A percentile compares a stretch with the other conserved stretches of the same genome.
These are phyloP conservation scores for Ophiostoma quercus DNA, from an alignment of 2,329 filamentous ascomycete species.

Conservation along the genomic window DNA sequence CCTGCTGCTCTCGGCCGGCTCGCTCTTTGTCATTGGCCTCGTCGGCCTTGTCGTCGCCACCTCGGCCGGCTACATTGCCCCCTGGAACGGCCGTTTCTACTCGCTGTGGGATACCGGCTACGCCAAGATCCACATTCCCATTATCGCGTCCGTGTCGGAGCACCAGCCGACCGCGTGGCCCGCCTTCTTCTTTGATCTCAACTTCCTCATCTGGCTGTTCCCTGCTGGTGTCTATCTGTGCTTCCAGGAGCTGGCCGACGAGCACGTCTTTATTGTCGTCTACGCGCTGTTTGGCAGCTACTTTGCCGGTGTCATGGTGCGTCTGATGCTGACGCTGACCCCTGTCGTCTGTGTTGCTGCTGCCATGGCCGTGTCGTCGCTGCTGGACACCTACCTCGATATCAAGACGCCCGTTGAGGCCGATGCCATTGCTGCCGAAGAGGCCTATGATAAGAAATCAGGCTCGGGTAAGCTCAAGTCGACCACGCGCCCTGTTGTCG, in stretches of 20 bases:
- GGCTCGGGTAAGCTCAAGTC: slow-evolving; percentile 56
- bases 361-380: slow-evolving; percentile 78
- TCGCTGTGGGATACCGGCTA: slow-evolving; percentile 98
- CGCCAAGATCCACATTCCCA: slow-evolving; percentile 98
- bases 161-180: slow-evolving; percentile 99
- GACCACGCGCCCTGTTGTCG: slow-evolving; percentile 63
- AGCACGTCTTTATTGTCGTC: slow-evolving; percentile 96
- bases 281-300: slow-evolving; percentile 96
- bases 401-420: slow-evolving; percentile 56
- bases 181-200: slow-evolving; percentile 97
- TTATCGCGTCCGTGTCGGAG: slow-evolving; percentile 98
- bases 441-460: slow-evolving; percentile 50
- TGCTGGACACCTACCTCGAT: slow-evolving; percentile 80
- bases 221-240: slow-evolving; percentile 90
- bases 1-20: slow-evolving; percentile 67
- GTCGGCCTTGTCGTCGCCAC: slow-evolving; percentile 75
- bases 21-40: slow-evolving; percentile 70
- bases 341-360: slow-evolving; percentile 94
- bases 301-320: slow-evolving; percentile 98
- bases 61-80: slow-evolving; percentile 84
- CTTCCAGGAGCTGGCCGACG: slow-evolving; percentile 87
- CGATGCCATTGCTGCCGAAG: slow-evolving; percentile 40
- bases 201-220: slow-evolving; percentile 89
- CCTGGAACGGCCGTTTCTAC: slow-evolving; percentile 98
- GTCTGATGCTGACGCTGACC: slow-evolving; percentile 94